phyloP scores from a whole-genome alignment of 495 filamentous ascomycete genomes.

The Parachaetomium inaequale region DNA sequence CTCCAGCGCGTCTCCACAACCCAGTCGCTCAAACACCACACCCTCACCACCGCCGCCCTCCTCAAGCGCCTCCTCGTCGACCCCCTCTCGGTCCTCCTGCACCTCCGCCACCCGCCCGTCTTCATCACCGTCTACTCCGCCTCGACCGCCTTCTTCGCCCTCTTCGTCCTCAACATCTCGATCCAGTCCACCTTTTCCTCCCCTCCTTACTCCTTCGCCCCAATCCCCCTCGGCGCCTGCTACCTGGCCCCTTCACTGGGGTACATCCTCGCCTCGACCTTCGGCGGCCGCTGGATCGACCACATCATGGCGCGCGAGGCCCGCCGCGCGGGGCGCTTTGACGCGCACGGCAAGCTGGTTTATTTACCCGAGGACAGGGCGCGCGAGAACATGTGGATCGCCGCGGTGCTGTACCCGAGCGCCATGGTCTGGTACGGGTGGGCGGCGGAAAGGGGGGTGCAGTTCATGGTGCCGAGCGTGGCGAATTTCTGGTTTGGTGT shows the following conservation, averaged over 20 bases:
- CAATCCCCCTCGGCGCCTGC: constrained; percentile 70
- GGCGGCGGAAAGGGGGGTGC: constrained; percentile 40
- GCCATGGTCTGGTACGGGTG: constrained; percentile 64
- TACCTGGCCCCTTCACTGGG: constrained; percentile 81
- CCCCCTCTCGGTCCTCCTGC: constrained; percentile 72
- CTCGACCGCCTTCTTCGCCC: constrained; percentile 71
- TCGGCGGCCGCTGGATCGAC: constrained; percentile 87
- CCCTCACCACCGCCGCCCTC: constrained; percentile 49
- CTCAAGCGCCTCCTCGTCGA: constrained; percentile 71
- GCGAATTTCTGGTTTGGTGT: constrained; percentile 87
- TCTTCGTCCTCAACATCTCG: constrained; percentile 86
- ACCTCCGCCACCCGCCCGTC: constrained; percentile 77
- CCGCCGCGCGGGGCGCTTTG: constrained; percentile 63
- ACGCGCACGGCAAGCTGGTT: constrained; percentile 63
- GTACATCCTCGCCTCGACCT: constrained; percentile 66
- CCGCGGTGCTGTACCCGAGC: constrained; percentile 68
- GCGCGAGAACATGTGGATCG: constrained; percentile 84
- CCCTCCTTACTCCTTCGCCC: constrained; percentile 69
- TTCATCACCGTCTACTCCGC: constrained; percentile 77
- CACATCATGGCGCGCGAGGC: constrained; percentile 84
- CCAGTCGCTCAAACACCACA: constrained; percentile 56
- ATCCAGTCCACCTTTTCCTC: constrained; percentile 71
- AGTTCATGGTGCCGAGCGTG: constrained; percentile 53
- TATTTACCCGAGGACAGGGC: constrained; percentile 85
- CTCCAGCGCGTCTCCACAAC: constrained; percentile 55